Base-by-base conservation (phyloP, 345 rosid genomes). In the Microthlaspi erraticum region DNA sequence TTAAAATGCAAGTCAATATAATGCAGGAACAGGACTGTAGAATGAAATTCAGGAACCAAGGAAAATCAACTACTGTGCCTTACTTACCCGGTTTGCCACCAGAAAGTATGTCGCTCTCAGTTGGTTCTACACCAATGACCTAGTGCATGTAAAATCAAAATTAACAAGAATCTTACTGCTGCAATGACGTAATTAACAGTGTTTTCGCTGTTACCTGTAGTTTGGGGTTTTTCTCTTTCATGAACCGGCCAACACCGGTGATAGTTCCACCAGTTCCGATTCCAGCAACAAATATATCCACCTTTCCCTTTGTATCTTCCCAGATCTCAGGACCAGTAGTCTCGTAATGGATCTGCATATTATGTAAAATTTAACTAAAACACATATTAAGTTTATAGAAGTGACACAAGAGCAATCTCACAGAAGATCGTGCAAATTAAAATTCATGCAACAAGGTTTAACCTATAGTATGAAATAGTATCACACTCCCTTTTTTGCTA, bases 201-300 rank as follows among this genome's bases (percentile, higher is more conserved):
- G 45, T 7, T 12, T 8, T 10, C 3, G 8, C 8, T 33, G 59
- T 51, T 74, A 93, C 92, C 98, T 93, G 85, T 5, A 80, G 54
- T n/a, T 79, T 80, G 39, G 96, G 82, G 48, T 85, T 90, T 73
- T 87, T 72, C 82, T 93, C 92, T 82, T 88, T 90, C 13, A 88
- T 81, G 73, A 60, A 92, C 66, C 61, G 82, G 29, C 97, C 98
- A 67, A 78, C 95, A 49, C 95, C 98, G 16, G 88, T 48, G 60
- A 88, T 82, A n/a, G 97, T 90, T 59, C 98, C 98, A 56, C 91
- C 95, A 33, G 97, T 92, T 76, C 98, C 97, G 66, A 92, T 83
- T 53, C 93, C 95, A 0, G 86, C 85, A 81, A 92, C 60, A 38
- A 90, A 79, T 60, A 82, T 82, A 74, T 92, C 96, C 61, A 90